These are phyloP conservation scores for Lachancea sp. DNA, from an alignment of 805 yeast genomes.

Conservation along the genomic window DNA sequence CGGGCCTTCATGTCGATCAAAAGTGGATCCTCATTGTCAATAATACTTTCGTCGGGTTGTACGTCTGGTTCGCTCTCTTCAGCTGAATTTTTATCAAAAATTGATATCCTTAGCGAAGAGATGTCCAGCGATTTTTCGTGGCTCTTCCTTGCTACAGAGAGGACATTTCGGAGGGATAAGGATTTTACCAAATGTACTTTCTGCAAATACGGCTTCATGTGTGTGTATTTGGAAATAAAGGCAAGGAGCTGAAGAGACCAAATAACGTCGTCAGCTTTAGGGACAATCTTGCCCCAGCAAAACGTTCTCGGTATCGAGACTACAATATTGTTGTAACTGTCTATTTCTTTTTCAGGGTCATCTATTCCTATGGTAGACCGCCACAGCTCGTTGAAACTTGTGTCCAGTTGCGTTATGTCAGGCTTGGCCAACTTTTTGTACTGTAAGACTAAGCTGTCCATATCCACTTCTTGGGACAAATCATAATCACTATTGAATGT, in stretches of 20 bases:
- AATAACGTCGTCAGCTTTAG: slow-evolving; percentile 86
- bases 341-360: neutral
- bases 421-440: slow-evolving; percentile 2
- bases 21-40: slow-evolving; percentile 13
- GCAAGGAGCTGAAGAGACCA: slow-evolving; percentile 92
- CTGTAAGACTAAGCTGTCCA: neutral
- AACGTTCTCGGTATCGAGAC: slow-evolving; percentile 47
- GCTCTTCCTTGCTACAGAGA: slow-evolving; percentile 3
- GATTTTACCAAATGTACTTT: slow-evolving; percentile 68
- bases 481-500: neutral
- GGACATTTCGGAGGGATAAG: slow-evolving; percentile 40
- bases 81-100: too few relatives aligned
- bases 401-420: slow-evolving; percentile 3
- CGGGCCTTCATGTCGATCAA: slow-evolving; percentile 15
- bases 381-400: slow-evolving; percentile 5
- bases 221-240: slow-evolving; percentile 85
- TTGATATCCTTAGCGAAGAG: slow-evolving; percentile 4
- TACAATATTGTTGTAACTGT: slow-evolving; percentile 7
- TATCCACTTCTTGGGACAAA: neutral
- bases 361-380: neutral
- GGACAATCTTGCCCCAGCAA: slow-evolving; percentile 68
- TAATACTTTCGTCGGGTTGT: neutral
- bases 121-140: slow-evolving; percentile 5
- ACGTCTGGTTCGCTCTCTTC: neutral
- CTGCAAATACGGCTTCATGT: slow-evolving; percentile 66